Conservation (phyloP, 73 alveolate species). For the Blepharisma stoltei region DNA sequence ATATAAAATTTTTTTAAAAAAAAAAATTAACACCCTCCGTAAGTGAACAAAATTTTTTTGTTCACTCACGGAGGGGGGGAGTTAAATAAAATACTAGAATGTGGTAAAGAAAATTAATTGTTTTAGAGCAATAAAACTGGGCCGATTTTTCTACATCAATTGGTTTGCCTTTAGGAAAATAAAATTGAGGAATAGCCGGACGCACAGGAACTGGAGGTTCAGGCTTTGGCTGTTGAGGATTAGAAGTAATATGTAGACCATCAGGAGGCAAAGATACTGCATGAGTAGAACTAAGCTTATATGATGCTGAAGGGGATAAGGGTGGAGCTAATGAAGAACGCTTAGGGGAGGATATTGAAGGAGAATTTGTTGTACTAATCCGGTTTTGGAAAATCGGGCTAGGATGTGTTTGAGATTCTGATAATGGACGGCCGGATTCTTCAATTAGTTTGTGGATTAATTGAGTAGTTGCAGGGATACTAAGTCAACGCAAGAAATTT, state of each 20-base stretch:
- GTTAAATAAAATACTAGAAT: no score
- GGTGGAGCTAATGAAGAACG: constrained; percentile 37
- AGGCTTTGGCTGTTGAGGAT: constrained; percentile 11
- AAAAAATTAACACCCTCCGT: no score
- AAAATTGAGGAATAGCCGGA: constrained; percentile 67
- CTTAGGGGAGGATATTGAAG: background rate
- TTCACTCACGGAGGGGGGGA: no score
- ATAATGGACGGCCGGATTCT: constrained; percentile 41
- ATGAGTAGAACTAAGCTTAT: constrained; percentile 28
- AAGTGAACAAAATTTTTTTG: no score
- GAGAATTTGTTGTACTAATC: background rate
- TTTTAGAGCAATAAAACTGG: no score
- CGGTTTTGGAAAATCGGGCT: background rate
- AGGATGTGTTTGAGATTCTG: background rate
- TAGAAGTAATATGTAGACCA: constrained; percentile 14
- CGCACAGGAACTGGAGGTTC: constrained; percentile 8
- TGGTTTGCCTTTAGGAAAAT: constrained; percentile 76
- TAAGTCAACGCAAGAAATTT: constrained; percentile 55
- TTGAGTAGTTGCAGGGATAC: constrained; percentile 30
- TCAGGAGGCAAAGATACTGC: background rate
- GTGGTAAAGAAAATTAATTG: no score
- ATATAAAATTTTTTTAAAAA: no score
- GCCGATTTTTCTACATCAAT: constrained; percentile 52
- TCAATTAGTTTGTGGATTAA: constrained; percentile 42
- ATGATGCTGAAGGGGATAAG: constrained; percentile 23